Percentiles rank a stretch among this genome's conserved stretches.
Evolutionary conservation across 202 grass and related monocot species (phyloP).

Genomic region (Dendrocalamus latiflorus): DNA sequence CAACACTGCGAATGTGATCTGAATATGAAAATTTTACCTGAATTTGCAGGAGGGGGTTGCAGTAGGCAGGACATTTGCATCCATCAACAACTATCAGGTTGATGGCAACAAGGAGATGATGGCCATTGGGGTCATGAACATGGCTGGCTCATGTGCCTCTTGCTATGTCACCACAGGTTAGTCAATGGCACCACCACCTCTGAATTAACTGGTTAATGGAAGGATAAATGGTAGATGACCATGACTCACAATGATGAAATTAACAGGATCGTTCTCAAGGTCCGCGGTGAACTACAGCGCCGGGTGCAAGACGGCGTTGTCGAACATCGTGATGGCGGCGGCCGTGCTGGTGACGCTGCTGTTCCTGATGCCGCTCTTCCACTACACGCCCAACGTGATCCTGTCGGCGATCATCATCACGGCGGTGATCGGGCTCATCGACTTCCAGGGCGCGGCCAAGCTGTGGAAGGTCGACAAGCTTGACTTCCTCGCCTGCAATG

Average conservation of each 20-base stretch:
- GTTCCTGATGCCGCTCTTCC: constrained; percentile 96
- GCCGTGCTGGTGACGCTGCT: constrained; percentile 93
- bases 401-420: constrained; percentile 97
- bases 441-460: constrained; percentile 54
- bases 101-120: constrained; percentile 99
- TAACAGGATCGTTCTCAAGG: constrained; percentile 76
- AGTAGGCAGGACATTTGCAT: constrained; percentile 89
- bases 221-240: not conserved
- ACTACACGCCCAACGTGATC: constrained; percentile 90
- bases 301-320: constrained; percentile 73
- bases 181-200: not conserved
- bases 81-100: constrained; percentile 95
- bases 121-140: constrained; percentile 99
- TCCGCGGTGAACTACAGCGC: constrained; percentile 99
- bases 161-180: constrained; percentile 91
- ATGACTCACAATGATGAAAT: not conserved
- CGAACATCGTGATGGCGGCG: constrained; percentile 93
- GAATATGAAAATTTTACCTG: not conserved
- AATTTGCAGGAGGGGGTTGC: constrained; percentile 84
- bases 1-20: not conserved
- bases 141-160: constrained; percentile 83
- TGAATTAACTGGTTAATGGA: not conserved
- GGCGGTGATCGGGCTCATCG: constrained; percentile 82
- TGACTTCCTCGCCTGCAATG: constrained; percentile 71
- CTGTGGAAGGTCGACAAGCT: constrained; percentile 97